phyloP scores from a whole-genome alignment of 2,329 filamentous ascomycete genomes.

The Calonectria montana region DNA sequence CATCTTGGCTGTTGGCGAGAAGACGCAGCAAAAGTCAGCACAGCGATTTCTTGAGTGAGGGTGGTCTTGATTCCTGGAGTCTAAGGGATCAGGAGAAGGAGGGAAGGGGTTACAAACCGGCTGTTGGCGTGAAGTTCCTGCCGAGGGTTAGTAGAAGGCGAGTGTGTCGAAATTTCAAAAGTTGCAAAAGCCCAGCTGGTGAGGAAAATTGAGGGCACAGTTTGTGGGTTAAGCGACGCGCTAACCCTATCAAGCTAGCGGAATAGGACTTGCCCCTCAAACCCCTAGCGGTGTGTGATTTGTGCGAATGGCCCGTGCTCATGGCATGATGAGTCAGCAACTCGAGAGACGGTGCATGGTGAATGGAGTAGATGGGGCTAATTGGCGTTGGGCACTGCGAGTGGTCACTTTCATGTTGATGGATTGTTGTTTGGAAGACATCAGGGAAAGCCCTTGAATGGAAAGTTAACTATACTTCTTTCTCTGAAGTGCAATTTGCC shows the following conservation, averaged over 20 bases:
- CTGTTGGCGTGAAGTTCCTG: slow-evolving; percentile 50
- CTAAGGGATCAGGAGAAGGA: background rate
- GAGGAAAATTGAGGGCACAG: slow-evolving; percentile 47
- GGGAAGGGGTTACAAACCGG: slow-evolving; percentile 48
- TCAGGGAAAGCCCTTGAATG: too few species aligned
- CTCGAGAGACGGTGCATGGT: background rate
- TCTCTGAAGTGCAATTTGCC: slow-evolving; percentile 32
- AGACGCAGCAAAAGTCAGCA: slow-evolving; percentile 40
- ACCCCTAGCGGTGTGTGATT: slow-evolving; percentile 3
- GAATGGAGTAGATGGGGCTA: background rate
- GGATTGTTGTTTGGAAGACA: too few species aligned
- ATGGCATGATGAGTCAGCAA: slow-evolving; percentile 39
- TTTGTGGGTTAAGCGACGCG: slow-evolving; percentile 54
- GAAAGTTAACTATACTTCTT: background rate
- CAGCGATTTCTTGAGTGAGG: slow-evolving; percentile 8
- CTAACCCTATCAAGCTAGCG: slow-evolving; percentile 45
- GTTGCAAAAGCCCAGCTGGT: slow-evolving; percentile 47
- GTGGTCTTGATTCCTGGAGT: background rate
- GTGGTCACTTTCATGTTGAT: too few species aligned
- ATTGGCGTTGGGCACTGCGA: too few species aligned
- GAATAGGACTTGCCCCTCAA: slow-evolving; percentile 45
- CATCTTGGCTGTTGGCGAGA: slow-evolving; percentile 75
- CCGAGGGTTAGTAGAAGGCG: slow-evolving; percentile 51
- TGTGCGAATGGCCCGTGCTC: background rate
- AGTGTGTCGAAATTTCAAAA: slow-evolving; percentile 47